These are phyloP conservation scores for Schizophyllum amplum DNA, from an alignment of 1,284 basidiomycete genomes.

Conservation along the genomic window DNA sequence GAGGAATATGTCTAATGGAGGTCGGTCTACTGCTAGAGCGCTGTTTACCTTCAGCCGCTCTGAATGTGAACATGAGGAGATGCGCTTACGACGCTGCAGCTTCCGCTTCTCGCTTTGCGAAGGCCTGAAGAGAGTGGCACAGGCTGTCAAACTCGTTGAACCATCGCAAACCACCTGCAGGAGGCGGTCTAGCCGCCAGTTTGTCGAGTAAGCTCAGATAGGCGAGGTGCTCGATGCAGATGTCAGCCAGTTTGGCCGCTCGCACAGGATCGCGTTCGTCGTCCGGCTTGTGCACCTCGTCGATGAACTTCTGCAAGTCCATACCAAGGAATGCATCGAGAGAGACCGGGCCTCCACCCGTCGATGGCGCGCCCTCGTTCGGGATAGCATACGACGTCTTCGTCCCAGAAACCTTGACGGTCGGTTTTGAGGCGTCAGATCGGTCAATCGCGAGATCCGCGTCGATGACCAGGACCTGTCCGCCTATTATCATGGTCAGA, in stretches of 20 bases:
- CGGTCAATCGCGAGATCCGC: conserved; percentile 49
- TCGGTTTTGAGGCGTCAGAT: conserved; percentile 25
- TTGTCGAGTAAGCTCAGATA: conserved; percentile 67
- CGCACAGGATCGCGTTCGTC: conserved; percentile 40
- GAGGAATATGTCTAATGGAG: conserved; percentile 62
- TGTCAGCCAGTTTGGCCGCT: conserved; percentile 37
- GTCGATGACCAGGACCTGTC: conserved; percentile 71
- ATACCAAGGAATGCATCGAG: conserved; percentile 54
- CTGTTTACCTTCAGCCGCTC: conserved; percentile 17
- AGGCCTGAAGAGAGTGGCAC: conserved; percentile 36
- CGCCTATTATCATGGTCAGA: conserved; percentile 48
- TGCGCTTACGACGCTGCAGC: conserved; percentile 42
- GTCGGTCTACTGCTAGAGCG: conserved; percentile 26
- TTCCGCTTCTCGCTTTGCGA: conserved; percentile 47
- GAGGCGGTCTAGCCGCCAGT: conserved; percentile 33
- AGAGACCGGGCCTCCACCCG: conserved; percentile 42
- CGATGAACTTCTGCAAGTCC: conserved; percentile 45
- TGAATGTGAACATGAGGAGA: conserved; percentile 1
- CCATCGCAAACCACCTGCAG: conserved; percentile 60
- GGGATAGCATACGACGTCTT: conserved; percentile 70
- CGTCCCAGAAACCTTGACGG: conserved; percentile 41
- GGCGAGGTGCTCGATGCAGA: conserved; percentile 46
- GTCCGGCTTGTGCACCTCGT: conserved; percentile 52
- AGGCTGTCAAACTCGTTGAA: conserved; percentile 57
- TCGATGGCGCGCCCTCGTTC: conserved; percentile 30